Evolutionary conservation across 331 rosid species (phyloP).

Genomic region (Prunus yedoensis): DNA sequence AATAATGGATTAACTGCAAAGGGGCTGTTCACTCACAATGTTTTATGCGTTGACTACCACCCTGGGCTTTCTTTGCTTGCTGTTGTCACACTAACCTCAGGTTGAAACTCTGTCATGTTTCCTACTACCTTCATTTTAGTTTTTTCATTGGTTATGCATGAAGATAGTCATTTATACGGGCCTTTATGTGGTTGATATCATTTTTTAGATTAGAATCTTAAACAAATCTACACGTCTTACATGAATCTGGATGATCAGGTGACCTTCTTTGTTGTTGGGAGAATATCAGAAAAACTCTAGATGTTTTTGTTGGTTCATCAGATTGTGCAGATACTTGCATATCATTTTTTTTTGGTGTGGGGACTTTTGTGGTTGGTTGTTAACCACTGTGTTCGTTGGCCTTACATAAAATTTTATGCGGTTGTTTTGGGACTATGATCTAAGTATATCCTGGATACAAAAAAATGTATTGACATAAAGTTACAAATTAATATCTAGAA

Average conservation of each 20-base stretch:
- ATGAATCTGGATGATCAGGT: slow-evolving; percentile 7
- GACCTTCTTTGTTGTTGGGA: background rate
- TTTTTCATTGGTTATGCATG: slow-evolving; percentile 15
- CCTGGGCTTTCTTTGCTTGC: slow-evolving; percentile 63
- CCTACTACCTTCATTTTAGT: slow-evolving; percentile 19
- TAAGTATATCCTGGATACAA: background rate
- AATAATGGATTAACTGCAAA: slow-evolving; percentile 39
- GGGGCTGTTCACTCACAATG: slow-evolving; percentile 42
- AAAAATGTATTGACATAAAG: background rate
- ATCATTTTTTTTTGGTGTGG: background rate
- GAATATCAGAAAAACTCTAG: background rate
- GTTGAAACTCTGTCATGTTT: slow-evolving; percentile 48
- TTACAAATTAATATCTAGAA: background rate
- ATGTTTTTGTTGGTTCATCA: background rate
- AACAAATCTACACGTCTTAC: background rate
- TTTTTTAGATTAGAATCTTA: background rate
- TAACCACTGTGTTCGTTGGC: background rate
- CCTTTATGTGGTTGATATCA: slow-evolving; percentile 5
- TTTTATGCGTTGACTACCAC: slow-evolving; percentile 57
- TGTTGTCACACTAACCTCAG: slow-evolving; percentile 44
- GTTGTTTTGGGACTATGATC: background rate
- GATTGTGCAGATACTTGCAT: background rate
- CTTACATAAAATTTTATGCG: background rate
- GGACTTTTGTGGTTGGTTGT: background rate
- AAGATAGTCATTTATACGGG: slow-evolving; percentile 20